phyloP scores from a whole-genome alignment of 129 eudicot genomes.

The Artemisia argyi region DNA sequence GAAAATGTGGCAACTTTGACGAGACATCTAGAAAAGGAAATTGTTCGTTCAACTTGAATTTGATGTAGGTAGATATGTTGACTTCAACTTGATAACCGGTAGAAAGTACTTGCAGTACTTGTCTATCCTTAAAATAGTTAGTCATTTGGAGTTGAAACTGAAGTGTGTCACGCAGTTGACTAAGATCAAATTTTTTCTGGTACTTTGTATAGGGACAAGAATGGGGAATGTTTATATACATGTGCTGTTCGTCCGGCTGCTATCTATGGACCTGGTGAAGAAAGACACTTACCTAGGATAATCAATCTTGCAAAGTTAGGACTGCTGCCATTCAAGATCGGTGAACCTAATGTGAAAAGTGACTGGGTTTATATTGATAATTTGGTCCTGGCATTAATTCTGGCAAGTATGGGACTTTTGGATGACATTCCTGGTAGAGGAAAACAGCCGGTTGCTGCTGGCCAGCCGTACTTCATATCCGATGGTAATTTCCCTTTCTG shows the following conservation, averaged over 20 bases:
- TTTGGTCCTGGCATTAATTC: conserved; percentile 72
- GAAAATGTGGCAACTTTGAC: conserved; percentile 8
- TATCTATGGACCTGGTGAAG: conserved; percentile 99
- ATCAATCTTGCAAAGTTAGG: no score
- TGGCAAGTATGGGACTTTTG: conserved; percentile 95
- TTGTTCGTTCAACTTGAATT: no score
- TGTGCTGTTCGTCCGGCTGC: conserved; percentile 98
- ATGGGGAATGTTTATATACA: conserved; percentile 58
- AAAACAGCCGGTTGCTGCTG: conserved; percentile 83
- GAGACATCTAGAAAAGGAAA: no score
- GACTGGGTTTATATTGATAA: no score
- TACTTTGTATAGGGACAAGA: no score
- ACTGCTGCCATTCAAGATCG: no score
- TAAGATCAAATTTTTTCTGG: conserved; percentile 1
- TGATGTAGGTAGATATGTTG: no score
- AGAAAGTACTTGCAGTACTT: no score
- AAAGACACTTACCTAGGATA: no score
- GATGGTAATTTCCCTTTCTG: conserved; percentile 55
- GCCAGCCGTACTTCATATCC: conserved; percentile 91
- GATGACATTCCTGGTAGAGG: conserved; percentile 85
- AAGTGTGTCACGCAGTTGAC: neutral
- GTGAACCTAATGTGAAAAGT: no score
- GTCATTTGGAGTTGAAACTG: neutral
- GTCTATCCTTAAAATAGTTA: no score
- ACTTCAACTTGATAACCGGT: no score